A percentile compares a stretch with the other conserved stretches of the same genome.
phyloP scores from a whole-genome alignment of 192 early-diverging fungal genomes.

The Coemansia sp. region DNA sequence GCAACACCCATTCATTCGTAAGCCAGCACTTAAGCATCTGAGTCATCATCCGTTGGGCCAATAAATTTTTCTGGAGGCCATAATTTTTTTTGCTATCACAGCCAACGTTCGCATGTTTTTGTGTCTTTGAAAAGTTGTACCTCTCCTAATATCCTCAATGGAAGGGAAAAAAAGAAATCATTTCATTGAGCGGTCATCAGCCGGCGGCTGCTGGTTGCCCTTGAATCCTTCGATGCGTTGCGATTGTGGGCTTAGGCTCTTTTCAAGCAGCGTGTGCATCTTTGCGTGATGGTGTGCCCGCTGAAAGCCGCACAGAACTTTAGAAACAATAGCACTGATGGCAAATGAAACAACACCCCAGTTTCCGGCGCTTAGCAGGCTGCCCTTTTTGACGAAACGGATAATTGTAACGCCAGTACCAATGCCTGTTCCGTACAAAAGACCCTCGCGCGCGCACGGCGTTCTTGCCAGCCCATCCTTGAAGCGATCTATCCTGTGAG shows the following conservation, averaged over 20 bases:
- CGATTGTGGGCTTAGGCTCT: slow-evolving; percentile 4
- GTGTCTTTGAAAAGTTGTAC: too few species aligned
- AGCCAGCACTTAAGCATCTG: too few species aligned
- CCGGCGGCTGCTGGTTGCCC: background rate
- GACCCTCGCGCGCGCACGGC: slow-evolving; percentile 53
- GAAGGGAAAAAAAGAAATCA: background rate
- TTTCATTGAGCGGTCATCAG: background rate
- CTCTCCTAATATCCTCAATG: background rate
- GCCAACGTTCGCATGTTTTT: too few species aligned
- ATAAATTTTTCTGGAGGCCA: too few species aligned
- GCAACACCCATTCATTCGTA: too few species aligned
- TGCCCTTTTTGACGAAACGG: slow-evolving; percentile 36
- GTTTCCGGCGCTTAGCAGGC: slow-evolving; percentile 38
- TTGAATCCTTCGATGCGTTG: slow-evolving; percentile 29
- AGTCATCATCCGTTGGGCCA: too few species aligned
- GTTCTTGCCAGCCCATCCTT: slow-evolving; percentile 16
- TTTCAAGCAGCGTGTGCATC: slow-evolving; percentile 33
- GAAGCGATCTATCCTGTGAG: slow-evolving; percentile 32
- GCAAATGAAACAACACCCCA: slow-evolving; percentile 45
- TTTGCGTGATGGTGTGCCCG: slow-evolving; percentile 41
- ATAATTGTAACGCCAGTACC: slow-evolving; percentile 33
- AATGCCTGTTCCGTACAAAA: slow-evolving; percentile 43
- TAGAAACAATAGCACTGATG: slow-evolving; percentile 24
- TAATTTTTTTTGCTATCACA: too few species aligned
- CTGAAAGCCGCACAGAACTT: slow-evolving; percentile 48